Evolutionary conservation across 345 rosid species (phyloP), one percentile per base, ranked within the genome.

Genomic region (Bruguiera gymnorhiza): DNA sequence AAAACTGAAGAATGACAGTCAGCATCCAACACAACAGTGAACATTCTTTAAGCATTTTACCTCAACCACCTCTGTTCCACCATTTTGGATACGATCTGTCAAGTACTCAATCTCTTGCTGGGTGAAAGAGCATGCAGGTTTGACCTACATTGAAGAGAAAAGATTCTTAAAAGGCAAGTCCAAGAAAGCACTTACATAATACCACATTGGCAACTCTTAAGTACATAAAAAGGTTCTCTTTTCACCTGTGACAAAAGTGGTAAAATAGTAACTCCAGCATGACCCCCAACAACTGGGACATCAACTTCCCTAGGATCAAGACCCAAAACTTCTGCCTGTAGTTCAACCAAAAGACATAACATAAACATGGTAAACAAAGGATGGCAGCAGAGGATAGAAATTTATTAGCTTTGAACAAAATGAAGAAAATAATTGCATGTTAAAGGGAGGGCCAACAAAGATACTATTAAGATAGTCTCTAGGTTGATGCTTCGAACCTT

Each of bases 231-330:
- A 50, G 65, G 54, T 50, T 46, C 39, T 70, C 24, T 39, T 48
- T 29, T 73, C 60, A 90, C 98, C 94, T 92, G 99, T 59, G 99
- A 96, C 66, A 92, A 65, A 64, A 95, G 92, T 62, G 99, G 99
- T 85, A 95, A 84, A 51, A 92, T 92, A 20, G 99, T 92, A 71
- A 92, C 93, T 70, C 98, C 98, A 0, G 98, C 81, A 72, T 96
- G 99, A 68, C 99, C 99, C 26, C 96, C 99, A 60, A 92, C 94
- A 43, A 96, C 99, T 16, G 99, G 99, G 75, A 90, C 97, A 79
- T 88, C 89, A 11, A 92, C 97, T 76, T 90, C 92, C 81, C 96
- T 83, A 39, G 98, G 99, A 83, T 95, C 96, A 75, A 90, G 91
- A 56, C 97, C 98, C 74, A 96, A 81, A 75, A 92, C 92, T 82